Evolutionary conservation across 352 stramenopile genomes (phyloP).

Genomic region (Pythium chondricola): DNA sequence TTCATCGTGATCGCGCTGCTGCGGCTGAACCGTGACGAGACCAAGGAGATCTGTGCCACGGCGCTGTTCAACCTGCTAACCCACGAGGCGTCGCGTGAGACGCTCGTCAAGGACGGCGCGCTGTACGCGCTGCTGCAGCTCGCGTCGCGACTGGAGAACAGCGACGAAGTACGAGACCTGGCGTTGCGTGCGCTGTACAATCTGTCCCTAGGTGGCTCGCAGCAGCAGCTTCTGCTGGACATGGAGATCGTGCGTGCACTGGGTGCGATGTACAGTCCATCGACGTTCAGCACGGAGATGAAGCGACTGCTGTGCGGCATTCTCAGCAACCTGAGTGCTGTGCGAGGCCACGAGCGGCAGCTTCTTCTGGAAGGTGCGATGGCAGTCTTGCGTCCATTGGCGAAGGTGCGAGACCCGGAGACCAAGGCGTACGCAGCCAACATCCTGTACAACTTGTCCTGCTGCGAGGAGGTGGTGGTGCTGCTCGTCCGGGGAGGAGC

Average conservation of each 20-base stretch:
- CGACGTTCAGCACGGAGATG: slow-evolving; percentile 66
- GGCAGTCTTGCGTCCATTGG: slow-evolving; percentile 57
- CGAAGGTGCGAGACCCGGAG: slow-evolving; percentile 68
- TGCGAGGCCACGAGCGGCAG: slow-evolving; percentile 16
- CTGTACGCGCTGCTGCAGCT: slow-evolving; percentile 86
- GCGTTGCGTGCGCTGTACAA: slow-evolving; percentile 74
- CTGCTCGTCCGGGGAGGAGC: slow-evolving; percentile 49
- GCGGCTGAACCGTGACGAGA: slow-evolving; percentile 74
- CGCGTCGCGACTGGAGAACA: slow-evolving; percentile 58
- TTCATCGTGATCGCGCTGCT: slow-evolving; percentile 86
- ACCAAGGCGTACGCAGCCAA: slow-evolving; percentile 84
- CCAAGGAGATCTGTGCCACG: slow-evolving; percentile 79
- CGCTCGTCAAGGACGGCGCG: slow-evolving; percentile 69
- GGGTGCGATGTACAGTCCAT: slow-evolving; percentile 72
- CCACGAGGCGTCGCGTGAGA: slow-evolving; percentile 66
- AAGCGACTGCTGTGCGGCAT: slow-evolving; percentile 74
- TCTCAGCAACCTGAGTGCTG: slow-evolving; percentile 55
- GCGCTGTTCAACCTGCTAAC: slow-evolving; percentile 83
- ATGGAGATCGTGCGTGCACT: slow-evolving; percentile 78
- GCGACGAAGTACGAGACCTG: slow-evolving; percentile 65
- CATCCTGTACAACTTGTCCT: slow-evolving; percentile 78
- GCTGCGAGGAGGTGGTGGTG: slow-evolving; percentile 33
- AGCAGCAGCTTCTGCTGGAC: slow-evolving; percentile 51
- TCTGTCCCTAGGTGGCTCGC: slow-evolving; percentile 48
- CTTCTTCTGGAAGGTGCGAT: slow-evolving; percentile 44